A percentile compares a stretch with the other conserved stretches of the same genome.
Conservation (phyloP, 352 stramenopile genomes). For the Chrysophaeum taylorii region DNA sequence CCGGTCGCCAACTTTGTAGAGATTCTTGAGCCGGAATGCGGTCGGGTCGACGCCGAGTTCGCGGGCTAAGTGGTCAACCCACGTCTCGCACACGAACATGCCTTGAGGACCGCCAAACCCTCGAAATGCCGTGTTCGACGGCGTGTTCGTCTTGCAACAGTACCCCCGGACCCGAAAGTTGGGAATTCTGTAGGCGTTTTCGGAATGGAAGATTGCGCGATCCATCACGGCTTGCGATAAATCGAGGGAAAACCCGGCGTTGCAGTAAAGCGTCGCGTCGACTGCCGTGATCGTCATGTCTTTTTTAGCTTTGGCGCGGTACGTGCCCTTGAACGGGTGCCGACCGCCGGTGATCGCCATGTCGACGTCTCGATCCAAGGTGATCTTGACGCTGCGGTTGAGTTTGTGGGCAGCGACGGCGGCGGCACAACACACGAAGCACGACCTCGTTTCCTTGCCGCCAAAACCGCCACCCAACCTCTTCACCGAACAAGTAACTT, state of each 20-base stretch:
- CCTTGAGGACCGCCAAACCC: constrained; percentile 88
- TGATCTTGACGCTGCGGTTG: constrained; percentile 70
- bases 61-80: constrained; percentile 86
- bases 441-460: constrained; percentile 83
- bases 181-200: constrained; percentile 85
- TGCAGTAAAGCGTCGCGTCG: constrained; percentile 82
- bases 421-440: constrained; percentile 75
- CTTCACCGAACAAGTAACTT: constrained; percentile 63
- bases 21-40: constrained; percentile 65
- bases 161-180: constrained; percentile 69
- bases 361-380: constrained; percentile 82
- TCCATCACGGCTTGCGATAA: constrained; percentile 84
- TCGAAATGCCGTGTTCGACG: constrained; percentile 86
- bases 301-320: constrained; percentile 63
- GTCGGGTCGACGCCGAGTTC: constrained; percentile 51
- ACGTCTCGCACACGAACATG: constrained; percentile 60
- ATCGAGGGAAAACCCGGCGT: constrained; percentile 84
- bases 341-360: constrained; percentile 81
- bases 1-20: constrained; percentile 70
- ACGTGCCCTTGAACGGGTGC: constrained; percentile 84
- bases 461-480: constrained; percentile 90
- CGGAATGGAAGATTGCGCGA: constrained; percentile 84
- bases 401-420: constrained; percentile 74
- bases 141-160: constrained; percentile 82
- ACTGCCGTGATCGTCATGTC: constrained; percentile 72